These are phyloP conservation scores for Fusarium mangiferae DNA, from an alignment of 2,329 filamentous ascomycete species.

Conservation along the genomic window DNA sequence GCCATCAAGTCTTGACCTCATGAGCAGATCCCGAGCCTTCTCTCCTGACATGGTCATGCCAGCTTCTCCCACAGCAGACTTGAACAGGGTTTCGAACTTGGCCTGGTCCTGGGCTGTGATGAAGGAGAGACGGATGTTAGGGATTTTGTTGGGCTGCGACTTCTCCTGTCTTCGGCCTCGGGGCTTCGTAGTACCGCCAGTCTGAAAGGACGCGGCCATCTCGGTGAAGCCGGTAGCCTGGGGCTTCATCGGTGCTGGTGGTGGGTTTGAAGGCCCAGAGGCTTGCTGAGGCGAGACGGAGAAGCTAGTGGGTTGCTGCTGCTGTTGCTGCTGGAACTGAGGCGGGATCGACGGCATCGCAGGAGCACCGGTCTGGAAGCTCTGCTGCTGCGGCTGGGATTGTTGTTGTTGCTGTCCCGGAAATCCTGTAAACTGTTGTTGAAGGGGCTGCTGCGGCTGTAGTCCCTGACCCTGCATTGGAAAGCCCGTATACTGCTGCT, in stretches of 20 bases:
- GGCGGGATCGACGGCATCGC: constrained; percentile 69
- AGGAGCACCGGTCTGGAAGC: constrained; percentile 69
- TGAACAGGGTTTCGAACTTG: constrained; percentile 98
- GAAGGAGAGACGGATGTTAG: constrained; percentile 93
- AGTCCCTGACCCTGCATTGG: constrained; percentile 63
- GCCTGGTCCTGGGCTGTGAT: constrained; percentile 94
- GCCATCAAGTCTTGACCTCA: constrained; percentile 89
- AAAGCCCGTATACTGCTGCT: constrained; percentile 71
- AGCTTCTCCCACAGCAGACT: constrained; percentile 86
- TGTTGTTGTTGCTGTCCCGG: constrained; percentile 58
- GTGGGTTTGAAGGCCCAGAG: constrained; percentile 59
- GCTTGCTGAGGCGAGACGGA: constrained; percentile 61
- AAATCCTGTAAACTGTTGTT: constrained; percentile 76
- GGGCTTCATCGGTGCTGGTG: constrained; percentile 70
- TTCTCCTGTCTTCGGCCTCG: constrained; percentile 61
- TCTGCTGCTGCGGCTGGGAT: constrained; percentile 59
- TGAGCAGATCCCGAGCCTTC: constrained; percentile 87
- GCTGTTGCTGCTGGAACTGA: constrained; percentile 65
- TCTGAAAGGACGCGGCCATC: constrained; percentile 75
- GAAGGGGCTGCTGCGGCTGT: constrained; percentile 68
- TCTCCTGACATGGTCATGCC: constrained; percentile 91
- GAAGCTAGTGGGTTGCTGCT: constrained; percentile 59
- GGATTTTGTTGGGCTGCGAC: constrained; percentile 76
- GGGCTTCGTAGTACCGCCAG: constrained; percentile 57
- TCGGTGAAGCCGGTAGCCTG: constrained; percentile 73